phyloP scores from a whole-genome alignment of 257 asterid genomes.

The Fraxinus excelsior region DNA sequence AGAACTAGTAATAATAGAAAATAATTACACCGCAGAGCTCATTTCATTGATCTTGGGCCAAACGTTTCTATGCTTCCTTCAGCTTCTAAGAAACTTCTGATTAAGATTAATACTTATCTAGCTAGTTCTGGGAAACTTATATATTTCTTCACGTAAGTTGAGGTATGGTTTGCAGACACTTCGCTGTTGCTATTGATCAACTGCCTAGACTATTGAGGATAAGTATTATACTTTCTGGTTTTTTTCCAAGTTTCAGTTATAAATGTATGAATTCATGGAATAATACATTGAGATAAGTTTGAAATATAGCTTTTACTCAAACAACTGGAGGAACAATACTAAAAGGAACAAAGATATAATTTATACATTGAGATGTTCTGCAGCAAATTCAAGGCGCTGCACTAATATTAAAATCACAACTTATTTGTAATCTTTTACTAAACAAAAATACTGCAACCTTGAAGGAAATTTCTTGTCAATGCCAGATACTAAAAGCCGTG shows the following conservation, averaged over 20 bases:
- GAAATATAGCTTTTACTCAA: background rate
- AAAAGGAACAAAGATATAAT: background rate
- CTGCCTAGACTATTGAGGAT: background rate
- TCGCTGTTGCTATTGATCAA: background rate
- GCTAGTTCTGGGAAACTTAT: background rate
- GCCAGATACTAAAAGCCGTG: background rate
- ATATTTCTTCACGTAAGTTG: background rate
- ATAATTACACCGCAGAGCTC: background rate
- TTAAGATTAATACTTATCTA: background rate
- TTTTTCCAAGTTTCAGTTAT: background rate
- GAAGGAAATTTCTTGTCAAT: background rate
- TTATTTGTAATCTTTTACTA: background rate
- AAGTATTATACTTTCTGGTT: background rate
- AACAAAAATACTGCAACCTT: background rate
- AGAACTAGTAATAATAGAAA: background rate
- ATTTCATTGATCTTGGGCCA: background rate
- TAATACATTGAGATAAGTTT: background rate
- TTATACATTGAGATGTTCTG: background rate
- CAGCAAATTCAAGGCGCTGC: background rate
- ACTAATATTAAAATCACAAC: background rate
- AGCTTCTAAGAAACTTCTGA: background rate
- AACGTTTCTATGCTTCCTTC: background rate
- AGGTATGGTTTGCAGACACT: background rate
- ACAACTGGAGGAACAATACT: background rate
- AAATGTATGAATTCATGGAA: background rate